phyloP scores from a whole-genome alignment of 179 eudicot species.

The Silene noctiflora region DNA sequence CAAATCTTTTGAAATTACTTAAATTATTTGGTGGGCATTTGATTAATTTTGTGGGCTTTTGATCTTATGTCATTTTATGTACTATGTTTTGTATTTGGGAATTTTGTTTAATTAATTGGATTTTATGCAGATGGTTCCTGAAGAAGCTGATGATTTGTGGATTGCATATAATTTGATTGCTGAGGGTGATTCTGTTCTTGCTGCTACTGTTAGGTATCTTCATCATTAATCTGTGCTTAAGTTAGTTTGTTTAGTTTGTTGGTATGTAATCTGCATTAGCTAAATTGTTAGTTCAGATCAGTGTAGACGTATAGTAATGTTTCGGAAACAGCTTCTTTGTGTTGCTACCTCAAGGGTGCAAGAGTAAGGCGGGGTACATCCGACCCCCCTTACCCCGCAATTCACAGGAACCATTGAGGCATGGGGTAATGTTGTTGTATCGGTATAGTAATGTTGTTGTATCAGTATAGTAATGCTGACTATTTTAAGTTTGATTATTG shows the following conservation, averaged over 20 bases:
- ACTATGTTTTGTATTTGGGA: background rate
- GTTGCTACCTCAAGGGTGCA: too few relatives aligned
- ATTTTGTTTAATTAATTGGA: slow-evolving; percentile 6
- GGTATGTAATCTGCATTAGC: too few relatives aligned
- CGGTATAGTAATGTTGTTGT: too few relatives aligned
- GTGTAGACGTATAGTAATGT: too few relatives aligned
- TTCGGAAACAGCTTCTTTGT: too few relatives aligned
- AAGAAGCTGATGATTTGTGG: slow-evolving; percentile 93
- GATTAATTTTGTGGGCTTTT: background rate
- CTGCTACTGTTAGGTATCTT: slow-evolving; percentile 66
- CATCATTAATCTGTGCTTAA: background rate
- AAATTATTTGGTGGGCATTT: background rate
- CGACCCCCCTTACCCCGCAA: too few relatives aligned
- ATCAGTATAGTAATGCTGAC: too few relatives aligned
- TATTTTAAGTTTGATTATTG: background rate
- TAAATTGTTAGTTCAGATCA: too few relatives aligned
- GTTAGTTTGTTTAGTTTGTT: too few relatives aligned
- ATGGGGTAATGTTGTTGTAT: too few relatives aligned
- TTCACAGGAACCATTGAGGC: too few relatives aligned
- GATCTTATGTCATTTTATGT: background rate
- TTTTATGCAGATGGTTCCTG: slow-evolving; percentile 66
- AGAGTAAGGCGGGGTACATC: too few relatives aligned
- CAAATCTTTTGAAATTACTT: background rate
- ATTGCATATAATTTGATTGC: slow-evolving; percentile 78
- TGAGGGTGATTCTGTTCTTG: slow-evolving; percentile 59